These are phyloP conservation scores for Borovskyia barvae DNA, from an alignment of 208 protist species.

Conservation along the genomic window DNA sequence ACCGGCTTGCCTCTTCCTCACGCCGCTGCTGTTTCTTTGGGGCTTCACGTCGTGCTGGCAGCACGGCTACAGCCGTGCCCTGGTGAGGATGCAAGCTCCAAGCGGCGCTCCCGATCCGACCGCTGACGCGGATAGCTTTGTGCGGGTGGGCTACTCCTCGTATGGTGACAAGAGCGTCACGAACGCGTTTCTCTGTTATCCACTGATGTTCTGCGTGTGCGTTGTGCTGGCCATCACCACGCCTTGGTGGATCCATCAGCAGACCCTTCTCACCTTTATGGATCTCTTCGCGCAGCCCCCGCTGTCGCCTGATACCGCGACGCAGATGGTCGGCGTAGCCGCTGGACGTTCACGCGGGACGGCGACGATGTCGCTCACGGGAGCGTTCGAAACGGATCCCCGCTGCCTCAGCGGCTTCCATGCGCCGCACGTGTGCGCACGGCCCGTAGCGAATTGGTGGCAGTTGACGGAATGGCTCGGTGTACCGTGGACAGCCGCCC, in stretches of 20 bases:
- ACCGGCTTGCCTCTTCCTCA: constrained; percentile 15
- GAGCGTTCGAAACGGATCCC: constrained; percentile 19
- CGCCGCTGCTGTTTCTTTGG: constrained; percentile 28
- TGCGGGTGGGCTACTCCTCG: constrained; percentile 44
- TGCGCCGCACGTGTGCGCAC: constrained; percentile 21
- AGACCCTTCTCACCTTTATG: constrained; percentile 26
- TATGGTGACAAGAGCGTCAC: constrained; percentile 40
- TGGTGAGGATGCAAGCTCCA: constrained; percentile 25
- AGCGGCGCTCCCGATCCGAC: background rate
- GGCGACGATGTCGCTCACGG: constrained; percentile 23
- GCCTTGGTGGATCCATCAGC: constrained; percentile 30
- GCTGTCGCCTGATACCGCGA: background rate
- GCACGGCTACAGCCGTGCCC: constrained; percentile 34
- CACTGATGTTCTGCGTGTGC: constrained; percentile 4
- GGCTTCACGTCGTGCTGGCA: constrained; percentile 34
- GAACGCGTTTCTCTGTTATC: constrained; percentile 20
- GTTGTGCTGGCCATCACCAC: constrained; percentile 20
- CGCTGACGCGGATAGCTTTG: background rate
- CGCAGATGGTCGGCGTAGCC: background rate
- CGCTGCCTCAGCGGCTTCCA: constrained; percentile 13
- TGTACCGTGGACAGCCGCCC: constrained; percentile 26
- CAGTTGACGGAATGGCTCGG: constrained; percentile 36
- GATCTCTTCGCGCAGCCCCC: constrained; percentile 27
- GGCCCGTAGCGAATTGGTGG: constrained; percentile 30
- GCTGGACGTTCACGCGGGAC: background rate